Conservation (phyloP, 306 rosid species). For the Geum urbanum region DNA sequence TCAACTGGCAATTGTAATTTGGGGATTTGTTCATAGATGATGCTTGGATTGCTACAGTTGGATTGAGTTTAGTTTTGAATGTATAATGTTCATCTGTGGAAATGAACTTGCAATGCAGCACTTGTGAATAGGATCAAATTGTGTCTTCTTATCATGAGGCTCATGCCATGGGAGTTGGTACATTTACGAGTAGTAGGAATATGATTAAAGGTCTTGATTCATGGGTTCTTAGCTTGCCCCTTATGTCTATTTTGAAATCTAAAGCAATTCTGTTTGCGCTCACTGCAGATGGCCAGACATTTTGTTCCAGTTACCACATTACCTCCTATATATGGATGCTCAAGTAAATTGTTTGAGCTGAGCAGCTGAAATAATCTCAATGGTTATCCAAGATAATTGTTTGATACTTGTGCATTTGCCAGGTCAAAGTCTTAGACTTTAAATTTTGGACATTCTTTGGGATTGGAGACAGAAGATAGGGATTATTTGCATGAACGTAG, state of each 20-base stretch:
- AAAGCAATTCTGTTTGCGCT: not conserved
- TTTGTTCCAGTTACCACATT: constrained; percentile 1
- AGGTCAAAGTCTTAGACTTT: constrained; percentile 17
- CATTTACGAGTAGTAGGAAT: not conserved
- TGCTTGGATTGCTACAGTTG: constrained; percentile 10
- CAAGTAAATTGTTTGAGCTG: not conserved
- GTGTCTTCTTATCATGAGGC: not conserved
- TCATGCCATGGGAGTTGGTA: not conserved
- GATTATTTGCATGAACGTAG: constrained; percentile 33
- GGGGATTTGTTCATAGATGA: not conserved
- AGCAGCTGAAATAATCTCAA: not conserved
- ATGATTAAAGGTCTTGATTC: not conserved
- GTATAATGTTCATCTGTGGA: constrained; percentile 7
- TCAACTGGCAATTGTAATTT: constrained; percentile 10
- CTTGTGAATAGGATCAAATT: not conserved
- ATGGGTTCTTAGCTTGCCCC: not conserved
- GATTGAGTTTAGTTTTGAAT: constrained; percentile 8
- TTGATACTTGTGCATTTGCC: constrained; percentile 2
- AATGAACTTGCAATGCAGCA: constrained; percentile 10
- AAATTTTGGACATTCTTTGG: constrained; percentile 17
- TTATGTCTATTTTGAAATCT: not conserved
- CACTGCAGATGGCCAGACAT: not conserved
- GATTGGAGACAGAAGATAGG: constrained; percentile 15
- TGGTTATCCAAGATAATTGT: not conserved
- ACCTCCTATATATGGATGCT: not conserved